These are phyloP conservation scores for Corylus avellana DNA, from an alignment of 306 rosid genomes.

Conservation along the genomic window DNA sequence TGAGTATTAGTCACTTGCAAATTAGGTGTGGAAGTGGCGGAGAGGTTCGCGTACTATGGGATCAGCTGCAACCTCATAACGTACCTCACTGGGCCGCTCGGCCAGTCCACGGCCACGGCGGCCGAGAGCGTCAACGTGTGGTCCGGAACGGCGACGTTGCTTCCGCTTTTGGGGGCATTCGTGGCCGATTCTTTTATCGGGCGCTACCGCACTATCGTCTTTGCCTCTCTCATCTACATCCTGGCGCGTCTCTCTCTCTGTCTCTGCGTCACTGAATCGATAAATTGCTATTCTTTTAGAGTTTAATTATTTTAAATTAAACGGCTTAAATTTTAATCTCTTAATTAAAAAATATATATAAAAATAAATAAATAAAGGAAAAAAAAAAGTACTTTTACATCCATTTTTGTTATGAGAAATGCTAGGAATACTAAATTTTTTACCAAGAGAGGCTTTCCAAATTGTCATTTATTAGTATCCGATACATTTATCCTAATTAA, in stretches of 20 bases:
- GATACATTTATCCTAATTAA: too few species aligned
- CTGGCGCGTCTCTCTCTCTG: constrained; percentile 26
- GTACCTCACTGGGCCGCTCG: constrained; percentile 51
- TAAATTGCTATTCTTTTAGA: too few species aligned
- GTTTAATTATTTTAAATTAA: too few species aligned
- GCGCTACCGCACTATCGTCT: constrained; percentile 52
- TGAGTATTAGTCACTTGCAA: background rate
- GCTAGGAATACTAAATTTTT: too few species aligned
- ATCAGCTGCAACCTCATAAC: constrained; percentile 45
- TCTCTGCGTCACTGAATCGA: background rate
- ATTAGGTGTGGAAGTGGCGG: constrained; percentile 51
- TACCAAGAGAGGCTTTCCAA: too few species aligned
- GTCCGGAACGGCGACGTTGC: constrained; percentile 52
- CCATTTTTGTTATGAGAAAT: too few species aligned
- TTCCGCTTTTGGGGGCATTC: constrained; percentile 54
- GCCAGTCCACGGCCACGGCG: constrained; percentile 50
- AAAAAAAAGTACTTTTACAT: too few species aligned
- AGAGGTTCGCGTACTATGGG: constrained; percentile 57
- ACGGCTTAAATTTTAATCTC: too few species aligned
- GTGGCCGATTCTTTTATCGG: constrained; percentile 60
- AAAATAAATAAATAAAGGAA: too few species aligned
- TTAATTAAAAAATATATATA: too few species aligned
- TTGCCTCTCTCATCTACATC: constrained; percentile 50
- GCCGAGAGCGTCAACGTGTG: constrained; percentile 55
- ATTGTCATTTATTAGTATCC: too few species aligned